Evolutionary conservation across 1,139 yeast species (phyloP).

Genomic region (Pichia sp.): DNA sequence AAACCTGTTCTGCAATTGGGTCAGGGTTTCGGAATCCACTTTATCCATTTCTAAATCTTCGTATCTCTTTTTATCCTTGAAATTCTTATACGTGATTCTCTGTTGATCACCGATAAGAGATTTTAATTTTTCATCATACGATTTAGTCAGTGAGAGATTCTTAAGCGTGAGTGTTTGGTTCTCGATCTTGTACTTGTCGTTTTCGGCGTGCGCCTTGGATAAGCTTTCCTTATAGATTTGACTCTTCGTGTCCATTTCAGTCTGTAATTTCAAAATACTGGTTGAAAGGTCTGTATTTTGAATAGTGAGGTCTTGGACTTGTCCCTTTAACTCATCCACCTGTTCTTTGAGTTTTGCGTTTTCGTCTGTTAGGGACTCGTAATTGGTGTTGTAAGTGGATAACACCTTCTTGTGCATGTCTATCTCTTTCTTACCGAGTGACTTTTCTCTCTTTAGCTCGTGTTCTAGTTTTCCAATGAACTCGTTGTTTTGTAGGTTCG

Average conservation of each 20-base stretch:
- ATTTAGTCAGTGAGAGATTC: neutral
- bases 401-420: slow-evolving; percentile 8
- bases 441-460: slow-evolving; percentile 6
- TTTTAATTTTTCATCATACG: neutral
- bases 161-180: neutral
- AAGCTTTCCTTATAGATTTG: slow-evolving; percentile 2
- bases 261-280: slow-evolving; percentile 1
- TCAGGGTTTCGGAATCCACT: slow-evolving; percentile 15
- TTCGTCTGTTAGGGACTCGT: slow-evolving; percentile 3
- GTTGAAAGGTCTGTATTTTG: neutral
- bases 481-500: neutral
- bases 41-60: slow-evolving; percentile 13
- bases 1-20: slow-evolving; percentile 17
- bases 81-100: neutral
- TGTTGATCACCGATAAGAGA: neutral
- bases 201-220: neutral
- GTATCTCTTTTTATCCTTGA: slow-evolving; percentile 11
- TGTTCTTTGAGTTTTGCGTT: neutral
- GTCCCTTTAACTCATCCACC: no score
- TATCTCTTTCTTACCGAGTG: slow-evolving; percentile 7
- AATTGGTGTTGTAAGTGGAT: slow-evolving; percentile 5
- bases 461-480: neutral
- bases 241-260: slow-evolving; percentile 5
- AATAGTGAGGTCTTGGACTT: no score
- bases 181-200: neutral